These are phyloP conservation scores for Tetracladium maxilliforme DNA, from an alignment of 2,329 filamentous ascomycete species.

Conservation along the genomic window DNA sequence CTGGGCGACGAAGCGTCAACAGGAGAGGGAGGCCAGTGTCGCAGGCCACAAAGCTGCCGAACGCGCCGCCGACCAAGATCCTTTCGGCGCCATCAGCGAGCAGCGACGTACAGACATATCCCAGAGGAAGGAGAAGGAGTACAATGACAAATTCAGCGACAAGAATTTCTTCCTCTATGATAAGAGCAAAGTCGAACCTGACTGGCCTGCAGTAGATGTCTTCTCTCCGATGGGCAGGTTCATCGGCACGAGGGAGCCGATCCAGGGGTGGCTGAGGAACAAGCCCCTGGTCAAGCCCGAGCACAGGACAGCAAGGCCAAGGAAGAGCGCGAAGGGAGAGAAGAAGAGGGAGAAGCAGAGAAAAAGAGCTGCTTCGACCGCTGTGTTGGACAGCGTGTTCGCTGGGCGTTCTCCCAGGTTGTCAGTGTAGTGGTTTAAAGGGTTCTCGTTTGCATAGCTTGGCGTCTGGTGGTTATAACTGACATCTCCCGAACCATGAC, in stretches of 20 bases:
- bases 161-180: conserved; percentile 5
- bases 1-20: conserved; percentile 8
- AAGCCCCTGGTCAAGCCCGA: conserved; percentile 35
- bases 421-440: no score
- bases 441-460: no score
- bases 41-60: conserved; percentile 3
- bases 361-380: conserved; percentile 29
- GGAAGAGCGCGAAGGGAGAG: conserved; percentile 53
- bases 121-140: conserved; percentile 5
- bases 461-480: no score
- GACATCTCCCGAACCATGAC: no score
- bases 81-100: conserved; percentile 10
- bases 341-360: conserved; percentile 34
- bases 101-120: conserved; percentile 2
- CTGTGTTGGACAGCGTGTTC: background rate
- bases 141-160: conserved; percentile 6
- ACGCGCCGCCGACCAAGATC: no score
- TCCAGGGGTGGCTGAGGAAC: conserved; percentile 54
- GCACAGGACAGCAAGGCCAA: conserved; percentile 39
- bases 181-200: conserved; percentile 13
- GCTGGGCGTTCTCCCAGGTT: conserved; percentile 3
- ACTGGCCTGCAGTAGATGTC: conserved; percentile 65
- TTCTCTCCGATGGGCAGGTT: conserved; percentile 77
- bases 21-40: conserved; percentile 5
- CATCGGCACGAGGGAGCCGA: conserved; percentile 48